Evolutionary conservation across 1,284 basidiomycete genomes (phyloP), one percentile per base, ranked within the genome.

Genomic region (Malassezia equina): DNA sequence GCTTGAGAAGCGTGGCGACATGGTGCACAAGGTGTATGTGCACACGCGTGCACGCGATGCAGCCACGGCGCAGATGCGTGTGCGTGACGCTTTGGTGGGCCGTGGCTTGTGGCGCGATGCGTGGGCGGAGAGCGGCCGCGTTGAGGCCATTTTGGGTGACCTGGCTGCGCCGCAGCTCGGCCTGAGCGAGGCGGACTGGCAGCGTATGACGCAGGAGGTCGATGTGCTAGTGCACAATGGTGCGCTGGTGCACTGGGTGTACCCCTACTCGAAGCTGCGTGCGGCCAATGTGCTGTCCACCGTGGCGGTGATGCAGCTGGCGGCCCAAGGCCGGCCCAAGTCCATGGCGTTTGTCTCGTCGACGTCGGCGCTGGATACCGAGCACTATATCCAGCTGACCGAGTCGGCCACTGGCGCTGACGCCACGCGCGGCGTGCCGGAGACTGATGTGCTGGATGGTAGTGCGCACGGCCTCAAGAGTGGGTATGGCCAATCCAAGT

Each of bases 201-300:
- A 79, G 31, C 78, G 81, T 21, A 71, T 95, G 12, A 81, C 84
- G 0, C 71, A 78, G 27, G 86, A 93, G 73, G 83, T 85, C 0
- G 90, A 96, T 72, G 83, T 83, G 1, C 80, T 99, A 27, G 74
- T 98, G 52, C 94, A 98, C 76, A 99, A 99, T 68, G 94, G 94
- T 42, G 94, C 94, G 21, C 78, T 98, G 73, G 94, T 98, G 13
- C 94, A 98, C 74, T 99, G 94, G 94, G 89, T 98, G 2, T 98
- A 96, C 76, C 90, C 91, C 0, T 99, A 99, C 77, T 85, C 89
- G 73, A 90, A 86, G 76, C 81, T 99, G 32, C 86, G 91, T 15
- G 81, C 85, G 0, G 83, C 91, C 25, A 99, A 98, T 73, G 94
- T 98, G 12, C 73, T 91, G 3, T 85, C 86, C 0, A 98, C 94